These are phyloP conservation scores for Saccharomyces hybrid DNA, from an alignment of 1,139 yeast genomes.

Conservation along the genomic window DNA sequence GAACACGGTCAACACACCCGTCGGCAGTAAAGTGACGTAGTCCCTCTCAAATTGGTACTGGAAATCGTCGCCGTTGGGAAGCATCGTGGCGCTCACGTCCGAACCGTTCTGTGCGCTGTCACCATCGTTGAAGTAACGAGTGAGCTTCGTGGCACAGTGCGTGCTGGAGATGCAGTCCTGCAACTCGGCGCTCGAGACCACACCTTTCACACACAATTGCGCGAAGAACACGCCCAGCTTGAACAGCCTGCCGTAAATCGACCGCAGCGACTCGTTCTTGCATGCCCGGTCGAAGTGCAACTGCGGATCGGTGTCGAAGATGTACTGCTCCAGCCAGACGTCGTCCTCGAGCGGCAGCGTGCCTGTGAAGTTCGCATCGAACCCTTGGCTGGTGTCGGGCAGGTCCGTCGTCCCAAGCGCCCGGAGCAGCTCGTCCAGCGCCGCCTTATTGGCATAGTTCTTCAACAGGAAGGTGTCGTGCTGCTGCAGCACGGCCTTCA, in stretches of 20 bases:
- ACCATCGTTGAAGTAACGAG: slow-evolving; percentile 14
- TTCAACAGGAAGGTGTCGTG: slow-evolving; percentile 26
- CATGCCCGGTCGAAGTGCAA: slow-evolving; percentile 13
- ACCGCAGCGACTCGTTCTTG: slow-evolving; percentile 10
- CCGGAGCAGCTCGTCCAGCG: slow-evolving; percentile 12
- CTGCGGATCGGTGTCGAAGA: slow-evolving; percentile 16
- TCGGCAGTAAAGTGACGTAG: slow-evolving; percentile 11
- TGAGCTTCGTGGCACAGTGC: slow-evolving; percentile 13
- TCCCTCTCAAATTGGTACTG: slow-evolving; percentile 17
- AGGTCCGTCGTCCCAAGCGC: slow-evolving; percentile 6
- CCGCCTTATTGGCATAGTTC: slow-evolving; percentile 25
- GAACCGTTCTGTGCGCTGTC: slow-evolving; percentile 4
- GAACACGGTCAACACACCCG: slow-evolving; percentile 24
- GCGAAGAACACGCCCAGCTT: slow-evolving; percentile 22
- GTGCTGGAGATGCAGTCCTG: slow-evolving; percentile 6
- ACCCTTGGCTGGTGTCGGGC: slow-evolving; percentile 15
- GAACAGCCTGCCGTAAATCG: slow-evolving; percentile 14
- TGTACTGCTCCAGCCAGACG: slow-evolving; percentile 23
- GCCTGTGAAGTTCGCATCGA: slow-evolving; percentile 28
- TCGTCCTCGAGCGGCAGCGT: slow-evolving; percentile 12
- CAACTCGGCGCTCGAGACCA: slow-evolving; percentile 6
- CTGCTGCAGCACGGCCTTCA: slow-evolving; percentile 16
- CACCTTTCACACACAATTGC: slow-evolving; percentile 15
- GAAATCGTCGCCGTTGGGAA: slow-evolving; percentile 17
- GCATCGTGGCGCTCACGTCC: not conserved